Conservation (phyloP, 2,329 filamentous ascomycete species). For the Fusarium lateritium region DNA sequence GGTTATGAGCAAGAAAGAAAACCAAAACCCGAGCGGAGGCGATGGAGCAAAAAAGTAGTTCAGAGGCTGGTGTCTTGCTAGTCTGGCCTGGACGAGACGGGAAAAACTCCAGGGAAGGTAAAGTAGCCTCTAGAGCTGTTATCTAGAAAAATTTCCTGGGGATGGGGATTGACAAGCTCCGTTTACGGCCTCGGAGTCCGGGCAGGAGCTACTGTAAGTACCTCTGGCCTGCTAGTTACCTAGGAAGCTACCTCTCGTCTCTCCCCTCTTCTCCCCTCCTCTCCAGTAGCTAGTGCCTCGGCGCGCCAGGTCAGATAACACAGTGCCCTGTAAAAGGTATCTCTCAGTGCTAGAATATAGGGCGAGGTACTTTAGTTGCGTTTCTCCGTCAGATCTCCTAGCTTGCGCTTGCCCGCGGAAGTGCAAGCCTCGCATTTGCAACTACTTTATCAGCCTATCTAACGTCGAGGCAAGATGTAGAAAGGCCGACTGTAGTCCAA, state of each 20-base stretch:
- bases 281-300: conserved; percentile 6
- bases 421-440: not conserved
- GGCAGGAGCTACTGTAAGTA: conserved; percentile 38
- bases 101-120: conserved; percentile 36
- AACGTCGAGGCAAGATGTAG: not conserved
- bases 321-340: conserved; percentile 1
- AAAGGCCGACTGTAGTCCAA: not conserved
- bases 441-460: conserved; percentile 16
- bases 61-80: conserved; percentile 30
- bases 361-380: conserved; percentile 2
- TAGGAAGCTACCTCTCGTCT: conserved; percentile 1
- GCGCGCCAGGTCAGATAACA: conserved; percentile 5
- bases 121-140: conserved; percentile 36
- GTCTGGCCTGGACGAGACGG: conserved; percentile 29
- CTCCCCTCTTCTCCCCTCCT: conserved; percentile 15
- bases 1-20: conserved; percentile 26
- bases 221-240: not conserved
- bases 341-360: not conserved
- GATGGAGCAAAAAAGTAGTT: conserved; percentile 41
- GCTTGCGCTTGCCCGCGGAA: conserved; percentile 16
- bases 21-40: conserved; percentile 32
- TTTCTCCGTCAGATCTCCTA: conserved; percentile 3
- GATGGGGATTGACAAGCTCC: conserved; percentile 50
- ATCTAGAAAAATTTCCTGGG: conserved; percentile 53
- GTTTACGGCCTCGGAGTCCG: conserved; percentile 58